These are phyloP conservation scores for Parietichytrium sp. DNA, from an alignment of 108 stramenopile species.

Conservation along the genomic window DNA sequence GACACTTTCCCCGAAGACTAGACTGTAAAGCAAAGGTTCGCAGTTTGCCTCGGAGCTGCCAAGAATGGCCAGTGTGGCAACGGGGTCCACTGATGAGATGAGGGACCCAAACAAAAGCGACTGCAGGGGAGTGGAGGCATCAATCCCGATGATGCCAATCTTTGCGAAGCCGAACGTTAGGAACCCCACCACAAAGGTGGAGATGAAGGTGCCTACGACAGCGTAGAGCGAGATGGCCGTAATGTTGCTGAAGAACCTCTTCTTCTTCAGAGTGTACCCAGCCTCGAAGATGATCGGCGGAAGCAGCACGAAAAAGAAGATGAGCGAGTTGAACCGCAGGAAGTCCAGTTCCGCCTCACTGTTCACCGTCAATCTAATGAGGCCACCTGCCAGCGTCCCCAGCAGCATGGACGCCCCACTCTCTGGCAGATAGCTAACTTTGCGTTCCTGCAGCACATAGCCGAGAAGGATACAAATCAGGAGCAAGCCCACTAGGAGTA, in stretches of 20 bases:
- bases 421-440: conserved; percentile 75
- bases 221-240: conserved; percentile 86
- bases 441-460: conserved; percentile 70
- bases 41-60: conserved; percentile 71
- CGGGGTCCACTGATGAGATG: conserved; percentile 92
- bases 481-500: conserved; percentile 71
- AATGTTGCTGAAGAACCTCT: conserved; percentile 88
- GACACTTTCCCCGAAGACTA: conserved; percentile 93
- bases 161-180: conserved; percentile 71
- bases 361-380: conserved; percentile 65
- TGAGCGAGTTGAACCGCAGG: conserved; percentile 77
- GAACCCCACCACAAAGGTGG: conserved; percentile 87
- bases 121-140: conserved; percentile 87
- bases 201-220: conserved; percentile 85
- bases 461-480: conserved; percentile 68
- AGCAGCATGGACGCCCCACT: conserved; percentile 73
- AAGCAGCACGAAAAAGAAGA: conserved; percentile 91
- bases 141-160: conserved; percentile 72
- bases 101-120: conserved; percentile 87
- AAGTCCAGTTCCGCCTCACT: conserved; percentile 58
- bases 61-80: conserved; percentile 92
- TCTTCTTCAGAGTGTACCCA: conserved; percentile 79
- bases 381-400: conserved; percentile 73
- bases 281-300: conserved; percentile 98
- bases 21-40: conserved; percentile 82